phyloP scores from a whole-genome alignment of 2,329 filamentous ascomycete species.

The Drechmeria coniospora region DNA sequence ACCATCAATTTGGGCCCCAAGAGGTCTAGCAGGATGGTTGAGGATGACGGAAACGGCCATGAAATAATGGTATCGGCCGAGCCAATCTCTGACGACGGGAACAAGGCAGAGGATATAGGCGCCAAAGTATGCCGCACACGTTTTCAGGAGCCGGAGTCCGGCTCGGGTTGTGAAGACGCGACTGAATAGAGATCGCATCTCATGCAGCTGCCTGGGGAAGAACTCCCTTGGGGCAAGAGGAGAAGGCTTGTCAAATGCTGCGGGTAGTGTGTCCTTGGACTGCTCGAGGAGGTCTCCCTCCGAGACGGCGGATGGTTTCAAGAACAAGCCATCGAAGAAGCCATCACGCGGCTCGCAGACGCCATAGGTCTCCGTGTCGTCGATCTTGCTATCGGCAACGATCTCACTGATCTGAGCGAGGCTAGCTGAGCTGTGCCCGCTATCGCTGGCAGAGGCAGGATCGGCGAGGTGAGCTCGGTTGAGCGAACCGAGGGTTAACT shows the following conservation, averaged over 20 bases:
- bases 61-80: slow-evolving; percentile 39
- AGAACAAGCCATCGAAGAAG: slow-evolving; percentile 32
- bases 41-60: slow-evolving; percentile 40
- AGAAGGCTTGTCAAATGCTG: slow-evolving; percentile 27
- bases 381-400: slow-evolving; percentile 17
- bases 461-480: slow-evolving; percentile 6
- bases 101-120: slow-evolving; percentile 41
- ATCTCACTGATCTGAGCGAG: slow-evolving; percentile 19
- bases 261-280: slow-evolving; percentile 29
- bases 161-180: slow-evolving; percentile 30
- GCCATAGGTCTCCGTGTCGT: slow-evolving; percentile 25
- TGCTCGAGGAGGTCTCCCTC: slow-evolving; percentile 23
- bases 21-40: slow-evolving; percentile 39
- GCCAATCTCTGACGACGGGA: slow-evolving; percentile 28
- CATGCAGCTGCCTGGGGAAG: slow-evolving; percentile 30
- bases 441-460: slow-evolving; percentile 1
- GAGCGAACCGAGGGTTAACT: not conserved
- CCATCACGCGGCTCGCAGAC: slow-evolving; percentile 27
- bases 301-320: slow-evolving; percentile 24
- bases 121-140: slow-evolving; percentile 40
- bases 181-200: slow-evolving; percentile 21
- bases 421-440: slow-evolving; percentile 14
- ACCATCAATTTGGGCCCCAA: slow-evolving; percentile 43
- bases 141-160: slow-evolving; percentile 35
- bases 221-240: slow-evolving; percentile 31